A percentile compares a stretch with the other conserved stretches of the same genome.
These are phyloP conservation scores for Paraphaeosphaeria sporulosa DNA, from an alignment of 2,329 filamentous ascomycete genomes.

Conservation along the genomic window DNA sequence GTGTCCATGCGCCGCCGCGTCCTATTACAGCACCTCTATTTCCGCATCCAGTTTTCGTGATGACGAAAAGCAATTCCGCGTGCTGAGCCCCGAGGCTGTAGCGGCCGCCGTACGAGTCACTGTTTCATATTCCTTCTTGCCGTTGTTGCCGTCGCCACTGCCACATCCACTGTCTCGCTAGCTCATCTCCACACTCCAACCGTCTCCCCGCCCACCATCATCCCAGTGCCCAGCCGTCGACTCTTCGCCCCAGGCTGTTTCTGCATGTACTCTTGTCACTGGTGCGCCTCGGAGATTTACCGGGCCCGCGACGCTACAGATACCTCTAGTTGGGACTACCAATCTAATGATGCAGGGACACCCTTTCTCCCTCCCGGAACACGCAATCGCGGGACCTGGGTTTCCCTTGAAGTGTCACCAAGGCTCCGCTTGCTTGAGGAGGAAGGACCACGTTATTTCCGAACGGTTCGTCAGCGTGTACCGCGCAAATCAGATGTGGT, in stretches of 20 bases:
- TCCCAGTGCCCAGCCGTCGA: neutral
- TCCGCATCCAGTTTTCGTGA: neutral
- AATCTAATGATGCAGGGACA: neutral
- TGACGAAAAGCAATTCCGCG: neutral
- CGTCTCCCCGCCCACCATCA: neutral
- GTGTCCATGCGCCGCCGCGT: neutral
- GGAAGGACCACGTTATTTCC: constrained; percentile 1
- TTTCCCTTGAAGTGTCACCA: neutral
- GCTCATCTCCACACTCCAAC: neutral
- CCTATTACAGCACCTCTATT: neutral
- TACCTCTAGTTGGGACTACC: no score
- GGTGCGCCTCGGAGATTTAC: neutral
- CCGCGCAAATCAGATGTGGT: neutral
- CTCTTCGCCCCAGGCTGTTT: neutral
- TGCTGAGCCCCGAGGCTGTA: neutral
- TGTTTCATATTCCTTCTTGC: constrained; percentile 7
- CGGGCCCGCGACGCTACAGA: no score
- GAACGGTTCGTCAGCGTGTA: neutral
- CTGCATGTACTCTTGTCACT: neutral
- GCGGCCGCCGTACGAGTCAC: neutral
- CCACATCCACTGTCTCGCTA: neutral
- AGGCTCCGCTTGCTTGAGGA: neutral
- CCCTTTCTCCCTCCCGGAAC: neutral
- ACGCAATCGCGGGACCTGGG: neutral
- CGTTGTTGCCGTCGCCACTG: neutral